Conservation (phyloP, 2,329 filamentous ascomycete species). For the Incumbomyces lentus region DNA sequence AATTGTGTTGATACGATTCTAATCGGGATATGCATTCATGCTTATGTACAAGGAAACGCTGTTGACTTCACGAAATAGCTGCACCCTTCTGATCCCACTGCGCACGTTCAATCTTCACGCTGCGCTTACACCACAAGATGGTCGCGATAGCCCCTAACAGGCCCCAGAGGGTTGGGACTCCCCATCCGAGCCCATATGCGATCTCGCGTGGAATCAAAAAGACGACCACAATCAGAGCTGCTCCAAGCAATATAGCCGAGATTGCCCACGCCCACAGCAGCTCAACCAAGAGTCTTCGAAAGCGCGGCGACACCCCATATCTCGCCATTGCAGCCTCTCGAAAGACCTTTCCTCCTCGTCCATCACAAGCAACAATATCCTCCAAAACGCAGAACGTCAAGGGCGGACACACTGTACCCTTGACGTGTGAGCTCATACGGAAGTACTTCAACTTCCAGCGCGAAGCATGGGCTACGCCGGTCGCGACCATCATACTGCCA, state of each 20-base stretch:
- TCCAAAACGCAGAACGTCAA: slow-evolving; percentile 56
- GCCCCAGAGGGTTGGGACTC: slow-evolving; percentile 32
- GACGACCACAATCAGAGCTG: slow-evolving; percentile 36
- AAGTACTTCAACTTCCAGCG: slow-evolving; percentile 27
- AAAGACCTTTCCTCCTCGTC: slow-evolving; percentile 45
- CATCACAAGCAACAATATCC: slow-evolving; percentile 57
- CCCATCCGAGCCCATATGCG: slow-evolving; percentile 39
- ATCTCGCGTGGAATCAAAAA: slow-evolving; percentile 37
- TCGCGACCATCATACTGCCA: slow-evolving; percentile 9
- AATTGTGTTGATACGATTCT: too few relatives aligned
- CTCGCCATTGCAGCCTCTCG: slow-evolving; percentile 40
- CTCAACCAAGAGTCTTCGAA: slow-evolving; percentile 43
- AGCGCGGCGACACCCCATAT: slow-evolving; percentile 44
- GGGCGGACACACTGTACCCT: slow-evolving; percentile 48
- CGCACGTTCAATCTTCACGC: slow-evolving; percentile 29
- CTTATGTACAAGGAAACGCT: too few relatives aligned
- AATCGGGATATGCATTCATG: too few relatives aligned
- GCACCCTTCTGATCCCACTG: too few relatives aligned
- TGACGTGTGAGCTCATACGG: slow-evolving; percentile 52
- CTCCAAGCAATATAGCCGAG: slow-evolving; percentile 35
- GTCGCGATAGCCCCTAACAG: slow-evolving; percentile 34
- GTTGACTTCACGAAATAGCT: too few relatives aligned
- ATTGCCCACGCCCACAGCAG: slow-evolving; percentile 49
- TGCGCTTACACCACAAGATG: slow-evolving; percentile 35
- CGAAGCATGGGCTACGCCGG: slow-evolving; percentile 10